Conservation (phyloP, 257 asterid species). For the Capsicum chinense region DNA sequence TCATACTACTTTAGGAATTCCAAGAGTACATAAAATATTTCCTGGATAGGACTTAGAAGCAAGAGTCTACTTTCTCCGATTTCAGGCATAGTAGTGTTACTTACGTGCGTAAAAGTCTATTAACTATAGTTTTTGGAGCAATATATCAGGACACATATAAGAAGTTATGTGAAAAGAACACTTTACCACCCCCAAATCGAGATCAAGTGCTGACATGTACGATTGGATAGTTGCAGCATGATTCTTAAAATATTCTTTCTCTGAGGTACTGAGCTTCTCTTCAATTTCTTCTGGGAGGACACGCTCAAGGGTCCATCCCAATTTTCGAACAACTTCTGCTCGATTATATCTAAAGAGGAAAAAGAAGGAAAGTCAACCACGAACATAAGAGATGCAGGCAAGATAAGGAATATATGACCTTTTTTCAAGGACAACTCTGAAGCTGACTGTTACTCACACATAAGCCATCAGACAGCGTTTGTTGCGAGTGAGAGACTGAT, state of each 20-base stretch:
- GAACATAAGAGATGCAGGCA: constrained; percentile 19
- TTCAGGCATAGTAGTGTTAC: not conserved
- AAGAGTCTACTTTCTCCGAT: not conserved
- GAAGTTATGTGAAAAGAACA: constrained; percentile 28
- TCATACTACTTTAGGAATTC: not conserved
- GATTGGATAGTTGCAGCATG: constrained; percentile 67
- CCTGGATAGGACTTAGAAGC: not conserved
- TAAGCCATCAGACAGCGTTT: constrained; percentile 96
- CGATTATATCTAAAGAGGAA: constrained; percentile 64
- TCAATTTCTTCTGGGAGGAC: constrained; percentile 86
- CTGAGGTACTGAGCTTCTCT: constrained; percentile 73
- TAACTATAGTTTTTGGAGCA: not conserved
- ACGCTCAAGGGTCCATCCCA: constrained; percentile 80
- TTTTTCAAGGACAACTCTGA: not conserved
- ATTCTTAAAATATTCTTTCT: constrained; percentile 76
- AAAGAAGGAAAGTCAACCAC: not conserved
- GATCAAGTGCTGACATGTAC: constrained; percentile 67
- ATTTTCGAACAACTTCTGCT: constrained; percentile 71
- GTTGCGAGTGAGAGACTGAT: constrained; percentile 80
- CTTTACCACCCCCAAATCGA: constrained; percentile 80
- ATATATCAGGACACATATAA: not conserved
- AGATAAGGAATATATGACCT: not conserved
- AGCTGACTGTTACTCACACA: constrained; percentile 54
- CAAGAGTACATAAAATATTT: constrained; percentile 6
- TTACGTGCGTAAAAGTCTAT: not conserved